A percentile compares a stretch with the other conserved stretches of the same genome.
phyloP scores from a whole-genome alignment of 306 rosid species.

The Abrus pulchellus region DNA sequence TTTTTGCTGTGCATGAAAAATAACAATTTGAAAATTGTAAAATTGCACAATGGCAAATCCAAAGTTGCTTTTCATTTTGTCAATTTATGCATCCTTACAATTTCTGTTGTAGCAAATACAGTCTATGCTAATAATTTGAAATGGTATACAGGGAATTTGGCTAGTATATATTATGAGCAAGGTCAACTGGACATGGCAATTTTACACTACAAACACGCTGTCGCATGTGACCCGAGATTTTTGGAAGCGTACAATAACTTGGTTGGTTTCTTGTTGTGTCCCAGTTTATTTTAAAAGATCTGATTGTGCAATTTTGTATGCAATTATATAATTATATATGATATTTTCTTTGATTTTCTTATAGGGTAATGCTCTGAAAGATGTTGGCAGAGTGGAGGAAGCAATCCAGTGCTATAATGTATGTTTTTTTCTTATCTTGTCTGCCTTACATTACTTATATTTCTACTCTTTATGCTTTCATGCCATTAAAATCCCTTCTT shows the following conservation, averaged over 20 bases:
- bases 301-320: background rate
- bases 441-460: constrained; percentile 17
- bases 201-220: constrained; percentile 95
- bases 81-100: constrained; percentile 3
- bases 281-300: background rate
- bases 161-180: constrained; percentile 91
- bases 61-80: background rate
- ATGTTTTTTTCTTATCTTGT: constrained; percentile 47
- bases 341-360: constrained; percentile 27
- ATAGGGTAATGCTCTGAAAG: constrained; percentile 97
- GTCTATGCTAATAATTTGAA: constrained; percentile 3
- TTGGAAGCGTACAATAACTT: constrained; percentile 98
- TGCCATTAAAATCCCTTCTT: constrained; percentile 39
- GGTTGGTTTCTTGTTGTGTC: constrained; percentile 64
- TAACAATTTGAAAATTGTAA: background rate
- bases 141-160: constrained; percentile 82
- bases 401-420: constrained; percentile 96
- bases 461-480: constrained; percentile 12
- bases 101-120: background rate
- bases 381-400: constrained; percentile 92
- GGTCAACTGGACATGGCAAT: constrained; percentile 95
- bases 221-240: constrained; percentile 87
- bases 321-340: constrained; percentile 7
- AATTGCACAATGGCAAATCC: background rate
- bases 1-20: background rate